phyloP scores from a whole-genome alignment of 2,329 filamentous ascomycete genomes.

The Remersonia thermophila region DNA sequence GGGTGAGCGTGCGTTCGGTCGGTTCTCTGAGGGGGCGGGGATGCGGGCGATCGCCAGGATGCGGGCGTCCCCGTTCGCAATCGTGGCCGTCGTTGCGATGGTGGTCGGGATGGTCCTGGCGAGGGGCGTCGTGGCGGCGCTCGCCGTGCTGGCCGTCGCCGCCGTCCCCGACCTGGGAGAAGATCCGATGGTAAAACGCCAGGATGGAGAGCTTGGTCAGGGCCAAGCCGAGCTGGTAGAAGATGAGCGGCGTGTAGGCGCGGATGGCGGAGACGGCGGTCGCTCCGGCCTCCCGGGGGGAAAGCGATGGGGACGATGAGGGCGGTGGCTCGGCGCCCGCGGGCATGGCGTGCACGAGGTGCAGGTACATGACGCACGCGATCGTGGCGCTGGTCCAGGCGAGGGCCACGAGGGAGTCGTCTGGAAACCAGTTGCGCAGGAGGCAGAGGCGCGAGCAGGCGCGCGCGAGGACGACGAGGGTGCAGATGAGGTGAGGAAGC shows the following conservation, averaged over 20 bases:
- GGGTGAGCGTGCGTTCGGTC: background rate
- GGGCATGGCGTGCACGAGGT: constrained; percentile 4
- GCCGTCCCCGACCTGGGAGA: constrained; percentile 15
- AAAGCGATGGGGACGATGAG: no score
- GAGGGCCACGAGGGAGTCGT: constrained; percentile 23
- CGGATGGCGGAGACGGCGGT: constrained; percentile 14
- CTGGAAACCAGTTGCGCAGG: constrained; percentile 23
- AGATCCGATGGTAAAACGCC: constrained; percentile 27
- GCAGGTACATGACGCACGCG: constrained; percentile 21
- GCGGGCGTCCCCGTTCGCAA: no score
- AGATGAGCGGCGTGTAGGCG: constrained; percentile 24
- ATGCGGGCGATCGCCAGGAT: no score
- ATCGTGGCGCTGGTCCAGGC: constrained; percentile 23
- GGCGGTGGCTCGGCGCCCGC: background rate
- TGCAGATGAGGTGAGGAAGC: constrained; percentile 23
- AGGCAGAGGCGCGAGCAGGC: constrained; percentile 20
- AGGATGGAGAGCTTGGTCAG: constrained; percentile 29
- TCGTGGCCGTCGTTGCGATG: no score
- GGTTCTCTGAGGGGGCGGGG: background rate
- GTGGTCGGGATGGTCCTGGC: background rate
- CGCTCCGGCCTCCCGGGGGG: no score
- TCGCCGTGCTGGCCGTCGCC: no score
- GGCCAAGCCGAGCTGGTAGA: constrained; percentile 27
- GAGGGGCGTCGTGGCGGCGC: constrained; percentile 14
- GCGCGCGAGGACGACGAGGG: constrained; percentile 20